phyloP scores from a whole-genome alignment of 306 rosid species.

The Boehmeria nivea region DNA sequence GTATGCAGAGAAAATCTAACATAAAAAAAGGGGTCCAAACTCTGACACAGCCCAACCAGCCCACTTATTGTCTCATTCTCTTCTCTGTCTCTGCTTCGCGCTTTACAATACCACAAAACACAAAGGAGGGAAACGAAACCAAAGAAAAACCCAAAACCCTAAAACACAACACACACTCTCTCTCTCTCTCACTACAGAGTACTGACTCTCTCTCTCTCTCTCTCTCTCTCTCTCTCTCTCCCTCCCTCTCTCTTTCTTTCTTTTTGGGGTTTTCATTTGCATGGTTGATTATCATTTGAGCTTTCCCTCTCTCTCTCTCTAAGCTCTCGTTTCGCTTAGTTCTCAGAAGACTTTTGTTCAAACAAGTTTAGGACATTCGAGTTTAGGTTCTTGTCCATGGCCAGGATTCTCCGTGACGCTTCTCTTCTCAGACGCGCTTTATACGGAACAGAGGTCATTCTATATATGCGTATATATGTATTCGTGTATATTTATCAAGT shows the following conservation, averaged over 20 bases:
- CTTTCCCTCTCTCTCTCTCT: background rate
- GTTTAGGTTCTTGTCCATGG: slow-evolving; percentile 38
- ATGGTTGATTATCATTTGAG: background rate
- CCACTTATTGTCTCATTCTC: background rate
- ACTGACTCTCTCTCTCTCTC: background rate
- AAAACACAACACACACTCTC: too few species aligned
- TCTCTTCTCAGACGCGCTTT: slow-evolving; percentile 43
- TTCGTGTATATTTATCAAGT: background rate
- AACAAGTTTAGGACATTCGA: background rate
- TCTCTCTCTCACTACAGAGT: too few species aligned
- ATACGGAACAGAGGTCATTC: slow-evolving; percentile 40
- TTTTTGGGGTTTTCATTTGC: background rate
- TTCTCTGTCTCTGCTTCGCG: too few species aligned
- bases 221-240: background rate
- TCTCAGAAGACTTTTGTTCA: background rate
- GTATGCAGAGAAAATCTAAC: background rate
- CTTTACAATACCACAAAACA: too few species aligned
- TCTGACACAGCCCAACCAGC: slow-evolving; percentile 19
- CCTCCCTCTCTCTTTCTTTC: slow-evolving; percentile 1
- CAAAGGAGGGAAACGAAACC: too few species aligned
- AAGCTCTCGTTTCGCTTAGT: background rate
- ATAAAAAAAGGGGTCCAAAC: background rate
- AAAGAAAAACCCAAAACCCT: too few species aligned
- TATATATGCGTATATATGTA: background rate
- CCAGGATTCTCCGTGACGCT: slow-evolving; percentile 61